These are phyloP conservation scores for Bipolaris sorokiniana DNA, from an alignment of 2,329 filamentous ascomycete genomes.

Conservation along the genomic window DNA sequence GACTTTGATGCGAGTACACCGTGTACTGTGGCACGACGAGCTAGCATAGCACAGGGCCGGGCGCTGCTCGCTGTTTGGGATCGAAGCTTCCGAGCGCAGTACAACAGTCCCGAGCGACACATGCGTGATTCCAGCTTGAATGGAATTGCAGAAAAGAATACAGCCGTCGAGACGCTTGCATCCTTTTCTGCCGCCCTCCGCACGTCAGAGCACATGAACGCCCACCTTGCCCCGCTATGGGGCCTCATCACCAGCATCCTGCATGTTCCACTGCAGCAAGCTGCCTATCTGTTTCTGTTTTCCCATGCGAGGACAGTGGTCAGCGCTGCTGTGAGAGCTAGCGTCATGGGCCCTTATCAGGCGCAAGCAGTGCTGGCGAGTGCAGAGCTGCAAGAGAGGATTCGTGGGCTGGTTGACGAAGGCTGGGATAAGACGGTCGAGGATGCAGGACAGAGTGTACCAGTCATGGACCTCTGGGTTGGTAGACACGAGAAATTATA, in stretches of 20 bases:
- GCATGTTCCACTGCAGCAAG: slow-evolving; percentile 65
- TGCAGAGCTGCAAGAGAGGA: slow-evolving; percentile 61
- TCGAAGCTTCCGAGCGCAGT: slow-evolving; percentile 62
- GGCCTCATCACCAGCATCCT: slow-evolving; percentile 70
- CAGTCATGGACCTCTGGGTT: slow-evolving; percentile 81
- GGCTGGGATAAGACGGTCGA: slow-evolving; percentile 67
- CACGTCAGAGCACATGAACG: slow-evolving; percentile 46
- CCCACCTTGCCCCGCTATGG: slow-evolving; percentile 74
- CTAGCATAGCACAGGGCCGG: slow-evolving; percentile 76
- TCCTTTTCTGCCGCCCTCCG: slow-evolving; percentile 41
- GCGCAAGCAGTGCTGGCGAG: slow-evolving; percentile 75
- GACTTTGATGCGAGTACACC: slow-evolving; percentile 75
- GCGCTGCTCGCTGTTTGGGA: slow-evolving; percentile 80
- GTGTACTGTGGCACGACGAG: slow-evolving; percentile 79
- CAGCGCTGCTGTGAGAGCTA: slow-evolving; percentile 77
- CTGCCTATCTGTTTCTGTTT: slow-evolving; percentile 77
- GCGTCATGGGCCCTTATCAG: slow-evolving; percentile 80
- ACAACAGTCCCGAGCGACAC: slow-evolving; percentile 13
- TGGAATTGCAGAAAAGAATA: not conserved
- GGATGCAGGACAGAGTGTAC: slow-evolving; percentile 75
- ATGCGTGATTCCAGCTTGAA: not conserved
- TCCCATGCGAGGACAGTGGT: slow-evolving; percentile 77
- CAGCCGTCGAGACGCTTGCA: slow-evolving; percentile 33
- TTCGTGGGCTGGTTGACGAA: slow-evolving; percentile 64
- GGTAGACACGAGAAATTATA: slow-evolving; percentile 83